phyloP scores from a whole-genome alignment of 306 rosid genomes.

The Cucurbita pepo region DNA sequence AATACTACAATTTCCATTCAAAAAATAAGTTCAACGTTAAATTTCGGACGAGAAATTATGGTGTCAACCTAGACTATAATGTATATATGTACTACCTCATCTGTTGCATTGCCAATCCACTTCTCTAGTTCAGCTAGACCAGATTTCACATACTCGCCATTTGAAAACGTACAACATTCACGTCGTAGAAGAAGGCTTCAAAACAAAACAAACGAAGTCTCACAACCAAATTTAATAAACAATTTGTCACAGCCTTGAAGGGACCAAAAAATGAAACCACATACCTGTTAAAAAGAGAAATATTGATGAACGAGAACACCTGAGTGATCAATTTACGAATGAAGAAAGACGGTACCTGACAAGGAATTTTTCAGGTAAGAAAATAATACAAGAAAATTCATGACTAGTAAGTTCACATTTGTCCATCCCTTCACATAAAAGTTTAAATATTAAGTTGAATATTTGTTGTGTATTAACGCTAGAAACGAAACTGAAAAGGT shows the following conservation, averaged over 20 bases:
- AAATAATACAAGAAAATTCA: background rate
- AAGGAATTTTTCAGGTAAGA: constrained; percentile 10
- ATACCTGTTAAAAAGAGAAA: constrained; percentile 92
- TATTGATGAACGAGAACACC: constrained; percentile 91
- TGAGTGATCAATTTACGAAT: constrained; percentile 85
- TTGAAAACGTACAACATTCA: constrained; percentile 94
- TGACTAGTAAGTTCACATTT: background rate
- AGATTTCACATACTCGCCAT: constrained; percentile 93
- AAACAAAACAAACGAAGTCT: constrained; percentile 9
- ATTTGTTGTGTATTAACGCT: background rate
- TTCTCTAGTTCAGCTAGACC: constrained; percentile 93
- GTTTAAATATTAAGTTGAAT: background rate
- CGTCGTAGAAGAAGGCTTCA: constrained; percentile 81
- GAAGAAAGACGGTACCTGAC: constrained; percentile 94
- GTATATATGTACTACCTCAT: constrained; percentile 32
- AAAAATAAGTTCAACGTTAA: background rate
- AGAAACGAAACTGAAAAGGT: background rate
- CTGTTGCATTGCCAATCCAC: constrained; percentile 70
- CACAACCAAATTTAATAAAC: constrained; percentile 4
- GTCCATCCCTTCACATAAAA: background rate
- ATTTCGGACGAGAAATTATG: background rate
- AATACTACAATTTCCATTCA: constrained; percentile 44
- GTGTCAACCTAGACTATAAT: background rate
- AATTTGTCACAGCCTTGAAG: background rate
- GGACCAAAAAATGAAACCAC: background rate